These are phyloP conservation scores for Striga asiatica DNA, from an alignment of 257 asterid genomes.

Conservation along the genomic window DNA sequence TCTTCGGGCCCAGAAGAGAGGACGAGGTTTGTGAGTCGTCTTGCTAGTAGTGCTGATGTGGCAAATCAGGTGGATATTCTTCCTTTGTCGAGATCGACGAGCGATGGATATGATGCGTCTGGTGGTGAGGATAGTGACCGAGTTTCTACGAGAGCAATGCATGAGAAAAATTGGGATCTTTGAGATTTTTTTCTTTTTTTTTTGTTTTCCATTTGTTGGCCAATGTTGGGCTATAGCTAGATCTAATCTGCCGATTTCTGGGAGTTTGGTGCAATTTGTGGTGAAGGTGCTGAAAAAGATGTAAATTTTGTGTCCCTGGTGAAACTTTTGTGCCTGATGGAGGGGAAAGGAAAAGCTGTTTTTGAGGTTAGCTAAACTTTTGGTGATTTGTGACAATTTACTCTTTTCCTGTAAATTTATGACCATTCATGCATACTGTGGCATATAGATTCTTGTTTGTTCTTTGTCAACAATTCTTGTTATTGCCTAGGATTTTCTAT, in stretches of 20 bases:
- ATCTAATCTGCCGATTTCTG: not conserved
- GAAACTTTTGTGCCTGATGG: not conserved
- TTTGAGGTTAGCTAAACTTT: slow-evolving; percentile 5
- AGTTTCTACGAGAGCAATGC: slow-evolving; percentile 48
- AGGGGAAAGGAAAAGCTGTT: not conserved
- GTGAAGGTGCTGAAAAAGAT: slow-evolving; percentile 12
- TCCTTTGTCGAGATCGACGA: slow-evolving; percentile 73
- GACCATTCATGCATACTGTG: not conserved
- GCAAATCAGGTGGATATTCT: slow-evolving; percentile 33
- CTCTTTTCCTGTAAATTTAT: not conserved
- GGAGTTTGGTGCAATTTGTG: slow-evolving; percentile 10
- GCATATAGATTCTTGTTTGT: not conserved
- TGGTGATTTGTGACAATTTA: not conserved
- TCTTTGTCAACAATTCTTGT: not conserved
- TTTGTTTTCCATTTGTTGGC: slow-evolving; percentile 36
- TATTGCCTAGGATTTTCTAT: too few relatives aligned
- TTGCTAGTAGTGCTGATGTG: slow-evolving; percentile 24
- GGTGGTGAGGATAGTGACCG: slow-evolving; percentile 97
- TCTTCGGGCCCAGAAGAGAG: slow-evolving; percentile 54
- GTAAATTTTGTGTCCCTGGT: not conserved
- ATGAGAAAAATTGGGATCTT: slow-evolving; percentile 17
- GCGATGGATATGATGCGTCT: slow-evolving; percentile 95
- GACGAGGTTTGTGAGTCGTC: slow-evolving; percentile 37
- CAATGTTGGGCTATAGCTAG: not conserved
- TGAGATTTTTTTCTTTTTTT: slow-evolving; percentile 38